A percentile compares a stretch with the other conserved stretches of the same genome.
Conservation (phyloP, 176 grass and related monocot species). For the Zea luxurians region DNA sequence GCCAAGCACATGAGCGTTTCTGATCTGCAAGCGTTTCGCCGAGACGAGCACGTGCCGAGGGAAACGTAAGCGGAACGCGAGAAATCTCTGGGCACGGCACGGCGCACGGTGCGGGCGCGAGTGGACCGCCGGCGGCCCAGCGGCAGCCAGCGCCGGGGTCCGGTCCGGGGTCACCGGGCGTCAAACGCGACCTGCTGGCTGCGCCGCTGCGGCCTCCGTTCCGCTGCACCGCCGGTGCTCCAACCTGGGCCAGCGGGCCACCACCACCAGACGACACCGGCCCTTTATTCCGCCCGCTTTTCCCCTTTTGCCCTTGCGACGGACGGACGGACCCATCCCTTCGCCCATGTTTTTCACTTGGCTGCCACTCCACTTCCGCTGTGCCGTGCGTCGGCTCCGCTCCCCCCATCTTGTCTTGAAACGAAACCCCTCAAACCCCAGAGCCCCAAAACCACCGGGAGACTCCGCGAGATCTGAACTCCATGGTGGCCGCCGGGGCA, state of each 20-base stretch:
- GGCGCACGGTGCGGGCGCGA: background rate
- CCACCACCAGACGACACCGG: slow-evolving; percentile 13
- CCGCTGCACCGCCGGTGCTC: background rate
- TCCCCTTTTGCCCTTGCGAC: slow-evolving; percentile 41
- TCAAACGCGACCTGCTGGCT: background rate
- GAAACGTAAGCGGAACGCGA: background rate
- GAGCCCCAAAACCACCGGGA: slow-evolving; percentile 18
- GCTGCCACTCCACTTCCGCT: slow-evolving; percentile 24
- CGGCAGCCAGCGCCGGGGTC: too few relatives aligned
- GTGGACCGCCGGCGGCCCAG: background rate
- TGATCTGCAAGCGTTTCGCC: background rate
- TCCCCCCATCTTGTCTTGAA: slow-evolving; percentile 33
- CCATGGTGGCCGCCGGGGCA: slow-evolving; percentile 69
- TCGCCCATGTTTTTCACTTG: slow-evolving; percentile 37
- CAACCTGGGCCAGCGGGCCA: background rate
- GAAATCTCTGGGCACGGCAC: background rate
- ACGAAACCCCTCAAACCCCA: slow-evolving; percentile 35
- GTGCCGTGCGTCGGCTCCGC: background rate
- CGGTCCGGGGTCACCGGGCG: background rate
- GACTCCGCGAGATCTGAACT: slow-evolving; percentile 53
- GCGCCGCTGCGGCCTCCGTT: background rate
- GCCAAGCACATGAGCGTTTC: background rate
- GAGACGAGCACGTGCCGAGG: background rate
- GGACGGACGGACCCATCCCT: slow-evolving; percentile 7
- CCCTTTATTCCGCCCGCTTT: slow-evolving; percentile 52